A percentile compares a stretch with the other conserved stretches of the same genome.
phyloP scores from a whole-genome alignment of 75 land plant species.

The Cunninghamia lanceolata region DNA sequence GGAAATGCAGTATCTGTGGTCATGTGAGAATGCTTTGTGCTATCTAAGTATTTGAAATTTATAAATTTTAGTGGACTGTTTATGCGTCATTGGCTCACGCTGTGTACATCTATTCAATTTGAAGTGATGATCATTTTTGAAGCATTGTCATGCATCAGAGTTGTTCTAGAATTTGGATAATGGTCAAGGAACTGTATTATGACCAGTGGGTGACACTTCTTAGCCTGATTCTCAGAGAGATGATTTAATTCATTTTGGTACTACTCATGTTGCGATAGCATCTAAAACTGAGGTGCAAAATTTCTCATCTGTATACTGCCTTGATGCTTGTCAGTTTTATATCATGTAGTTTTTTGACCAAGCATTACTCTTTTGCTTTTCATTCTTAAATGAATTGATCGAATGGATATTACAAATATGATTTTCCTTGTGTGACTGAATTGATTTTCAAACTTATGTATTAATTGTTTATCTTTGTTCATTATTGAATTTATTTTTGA shows the following conservation, averaged over 20 bases:
- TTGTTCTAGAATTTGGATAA: conserved; percentile 31
- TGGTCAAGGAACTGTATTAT: conserved; percentile 40
- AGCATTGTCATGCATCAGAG: no score
- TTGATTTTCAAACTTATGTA: background rate
- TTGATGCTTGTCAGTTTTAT: background rate
- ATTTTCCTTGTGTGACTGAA: background rate
- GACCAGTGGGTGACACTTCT: conserved; percentile 45
- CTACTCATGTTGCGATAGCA: conserved; percentile 28
- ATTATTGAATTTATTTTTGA: no score
- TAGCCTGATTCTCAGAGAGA: conserved; percentile 27
- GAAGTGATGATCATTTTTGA: no score
- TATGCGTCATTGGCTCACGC: no score
- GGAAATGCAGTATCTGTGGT: no score
- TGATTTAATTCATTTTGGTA: conserved; percentile 38
- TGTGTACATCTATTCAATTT: no score
- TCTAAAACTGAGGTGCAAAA: conserved; percentile 32
- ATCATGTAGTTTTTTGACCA: background rate
- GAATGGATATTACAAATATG: background rate
- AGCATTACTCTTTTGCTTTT: background rate
- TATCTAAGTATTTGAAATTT: no score
- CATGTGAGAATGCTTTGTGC: no score
- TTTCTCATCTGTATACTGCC: background rate
- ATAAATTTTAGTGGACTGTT: conserved; percentile 21
- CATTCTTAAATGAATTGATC: no score
- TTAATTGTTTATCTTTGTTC: background rate